These are phyloP conservation scores for Vaccinium corymbosum DNA, from an alignment of 148 eudicot genomes.

Conservation along the genomic window DNA sequence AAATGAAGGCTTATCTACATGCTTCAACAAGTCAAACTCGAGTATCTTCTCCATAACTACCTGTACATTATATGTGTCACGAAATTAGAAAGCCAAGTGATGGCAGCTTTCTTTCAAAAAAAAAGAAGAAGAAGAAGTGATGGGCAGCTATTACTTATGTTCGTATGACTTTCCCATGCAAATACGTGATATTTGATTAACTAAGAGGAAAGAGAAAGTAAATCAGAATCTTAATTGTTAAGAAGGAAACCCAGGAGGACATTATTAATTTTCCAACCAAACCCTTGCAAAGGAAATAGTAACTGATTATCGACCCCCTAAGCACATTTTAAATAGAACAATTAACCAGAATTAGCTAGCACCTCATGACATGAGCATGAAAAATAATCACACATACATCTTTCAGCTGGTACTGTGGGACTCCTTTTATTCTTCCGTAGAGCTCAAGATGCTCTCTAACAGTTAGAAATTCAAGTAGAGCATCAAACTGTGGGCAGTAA, in stretches of 20 bases:
- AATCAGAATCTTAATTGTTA: not conserved
- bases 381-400: constrained; percentile 46
- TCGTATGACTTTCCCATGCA: not conserved
- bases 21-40: constrained; percentile 88
- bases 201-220: not conserved
- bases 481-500: constrained; percentile 99
- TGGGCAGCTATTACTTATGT: not conserved
- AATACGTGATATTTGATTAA: too few relatives aligned
- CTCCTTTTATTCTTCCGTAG: constrained; percentile 90
- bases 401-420: constrained; percentile 58
- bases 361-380: not conserved
- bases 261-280: constrained; percentile 7
- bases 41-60: constrained; percentile 79
- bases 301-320: not conserved
- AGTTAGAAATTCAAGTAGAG: constrained; percentile 76
- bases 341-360: constrained; percentile 4
- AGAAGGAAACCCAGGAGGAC: constrained; percentile 2
- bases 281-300: not conserved
- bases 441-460: constrained; percentile 92
- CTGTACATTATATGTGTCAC: constrained; percentile 29
- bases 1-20: constrained; percentile 82
- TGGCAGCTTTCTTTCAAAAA: not conserved
- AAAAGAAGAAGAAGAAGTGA: too few relatives aligned
- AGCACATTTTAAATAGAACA: constrained; percentile 1
- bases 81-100: constrained; percentile 6